Evolutionary conservation across 2,329 filamentous ascomycete species (phyloP).

Genomic region (Cordyceps farinosa): DNA sequence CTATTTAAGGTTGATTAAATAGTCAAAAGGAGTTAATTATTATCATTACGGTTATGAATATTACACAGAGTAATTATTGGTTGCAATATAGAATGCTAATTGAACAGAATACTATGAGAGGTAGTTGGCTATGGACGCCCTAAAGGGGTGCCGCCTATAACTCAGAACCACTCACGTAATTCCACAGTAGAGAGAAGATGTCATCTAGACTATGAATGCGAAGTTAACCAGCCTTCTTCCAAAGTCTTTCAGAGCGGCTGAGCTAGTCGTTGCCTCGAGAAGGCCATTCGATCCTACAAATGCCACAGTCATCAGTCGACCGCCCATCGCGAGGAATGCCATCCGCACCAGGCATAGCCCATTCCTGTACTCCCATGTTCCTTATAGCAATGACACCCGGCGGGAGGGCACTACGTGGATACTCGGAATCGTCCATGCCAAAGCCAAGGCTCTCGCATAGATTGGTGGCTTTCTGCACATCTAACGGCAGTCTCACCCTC

Average conservation of each 20-base stretch:
- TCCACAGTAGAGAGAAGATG: too few species aligned
- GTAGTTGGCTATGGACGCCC: too few species aligned
- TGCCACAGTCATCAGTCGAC: not conserved
- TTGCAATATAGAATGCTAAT: too few species aligned
- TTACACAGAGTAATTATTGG: too few species aligned
- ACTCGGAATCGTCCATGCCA: not conserved
- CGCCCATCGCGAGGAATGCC: not conserved
- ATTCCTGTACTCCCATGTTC: not conserved
- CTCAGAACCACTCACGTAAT: too few species aligned
- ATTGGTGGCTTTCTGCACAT: not conserved
- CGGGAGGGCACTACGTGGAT: not conserved
- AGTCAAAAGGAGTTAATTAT: too few species aligned
- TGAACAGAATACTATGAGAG: too few species aligned
- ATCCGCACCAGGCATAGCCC: not conserved
- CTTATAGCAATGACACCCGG: not conserved
- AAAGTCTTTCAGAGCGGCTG: not conserved
- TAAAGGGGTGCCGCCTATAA: too few species aligned
- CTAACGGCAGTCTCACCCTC: not conserved
- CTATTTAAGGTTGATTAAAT: too few species aligned
- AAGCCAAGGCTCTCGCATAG: not conserved
- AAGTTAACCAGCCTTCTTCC: too few species aligned
- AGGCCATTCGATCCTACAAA: constrained; percentile 3
- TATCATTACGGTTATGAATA: too few species aligned
- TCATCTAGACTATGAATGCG: too few species aligned
- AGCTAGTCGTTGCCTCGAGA: not conserved